phyloP scores from a whole-genome alignment of 495 filamentous ascomycete genomes.

The Bacidia gigantensis region DNA sequence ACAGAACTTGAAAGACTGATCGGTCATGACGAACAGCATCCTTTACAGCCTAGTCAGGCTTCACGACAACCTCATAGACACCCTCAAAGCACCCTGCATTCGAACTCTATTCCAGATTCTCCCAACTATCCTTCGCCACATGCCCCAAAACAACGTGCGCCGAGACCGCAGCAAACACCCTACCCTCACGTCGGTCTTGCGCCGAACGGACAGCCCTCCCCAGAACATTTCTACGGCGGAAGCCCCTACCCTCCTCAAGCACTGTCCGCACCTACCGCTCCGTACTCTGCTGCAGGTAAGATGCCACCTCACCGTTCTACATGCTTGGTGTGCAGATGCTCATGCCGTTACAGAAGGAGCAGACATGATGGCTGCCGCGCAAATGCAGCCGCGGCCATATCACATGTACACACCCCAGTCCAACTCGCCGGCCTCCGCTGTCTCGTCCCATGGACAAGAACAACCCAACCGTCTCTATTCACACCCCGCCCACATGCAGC shows the following conservation, averaged over 20 bases:
- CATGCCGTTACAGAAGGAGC: conserved; percentile 62
- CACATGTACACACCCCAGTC: conserved; percentile 94
- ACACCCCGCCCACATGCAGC: conserved; percentile 47
- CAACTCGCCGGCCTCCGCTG: conserved; percentile 89
- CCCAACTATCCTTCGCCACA: conserved; percentile 33
- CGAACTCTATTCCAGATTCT: background rate
- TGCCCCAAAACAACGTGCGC: conserved; percentile 27
- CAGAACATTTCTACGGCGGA: conserved; percentile 57
- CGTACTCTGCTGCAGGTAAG: conserved; percentile 72
- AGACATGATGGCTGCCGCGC: conserved; percentile 88
- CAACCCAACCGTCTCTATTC: conserved; percentile 74
- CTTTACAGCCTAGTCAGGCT: background rate
- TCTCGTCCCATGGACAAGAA: conserved; percentile 78
- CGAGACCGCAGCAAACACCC: conserved; percentile 30
- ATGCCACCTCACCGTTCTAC: conserved; percentile 31
- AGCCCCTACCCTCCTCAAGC: conserved; percentile 52
- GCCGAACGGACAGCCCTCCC: conserved; percentile 39
- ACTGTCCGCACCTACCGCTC: conserved; percentile 38
- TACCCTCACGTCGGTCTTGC: conserved; percentile 38
- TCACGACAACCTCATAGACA: background rate
- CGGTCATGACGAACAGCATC: background rate
- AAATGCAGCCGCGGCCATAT: conserved; percentile 68
- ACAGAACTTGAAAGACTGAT: too few species aligned
- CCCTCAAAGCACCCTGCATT: background rate
- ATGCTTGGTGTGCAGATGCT: background rate